Conservation (phyloP, 192 early-diverging fungal species). For the Coemansia sp. region DNA sequence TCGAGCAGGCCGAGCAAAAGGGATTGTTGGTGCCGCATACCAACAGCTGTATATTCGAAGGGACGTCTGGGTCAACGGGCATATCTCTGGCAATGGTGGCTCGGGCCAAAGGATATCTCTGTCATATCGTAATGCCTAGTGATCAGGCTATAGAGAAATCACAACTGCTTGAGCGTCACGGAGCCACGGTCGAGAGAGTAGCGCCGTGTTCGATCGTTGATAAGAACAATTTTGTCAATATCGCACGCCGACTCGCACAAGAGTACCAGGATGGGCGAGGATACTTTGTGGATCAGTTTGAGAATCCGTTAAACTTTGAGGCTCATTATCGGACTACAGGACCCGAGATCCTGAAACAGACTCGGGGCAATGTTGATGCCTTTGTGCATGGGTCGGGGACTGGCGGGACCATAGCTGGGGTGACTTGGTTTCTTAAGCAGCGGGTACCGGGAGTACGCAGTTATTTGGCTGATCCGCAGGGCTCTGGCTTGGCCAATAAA, state of each 20-base stretch:
- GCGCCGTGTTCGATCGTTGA: conserved; percentile 91
- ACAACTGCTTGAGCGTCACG: conserved; percentile 76
- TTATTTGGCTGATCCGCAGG: conserved; percentile 89
- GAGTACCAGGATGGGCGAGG: conserved; percentile 62
- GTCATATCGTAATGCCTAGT: conserved; percentile 97
- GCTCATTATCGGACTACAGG: conserved; percentile 84
- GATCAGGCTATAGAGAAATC: conserved; percentile 93
- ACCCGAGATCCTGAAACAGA: conserved; percentile 76
- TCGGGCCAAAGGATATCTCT: conserved; percentile 85
- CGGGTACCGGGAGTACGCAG: conserved; percentile 62
- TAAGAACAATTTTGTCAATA: conserved; percentile 87
- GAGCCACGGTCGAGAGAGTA: conserved; percentile 90
- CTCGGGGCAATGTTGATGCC: conserved; percentile 71
- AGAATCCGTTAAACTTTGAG: conserved; percentile 83
- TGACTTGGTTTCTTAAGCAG: conserved; percentile 82
- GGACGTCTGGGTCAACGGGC: conserved; percentile 95
- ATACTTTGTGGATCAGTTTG: conserved; percentile 94
- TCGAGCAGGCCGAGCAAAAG: conserved; percentile 72
- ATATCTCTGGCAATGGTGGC: conserved; percentile 93
- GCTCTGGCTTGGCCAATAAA: conserved; percentile 90
- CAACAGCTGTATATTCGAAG: conserved; percentile 86
- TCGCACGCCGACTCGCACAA: conserved; percentile 76
- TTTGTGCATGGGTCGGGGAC: conserved; percentile 92
- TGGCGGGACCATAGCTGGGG: conserved; percentile 91
- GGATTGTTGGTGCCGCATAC: conserved; percentile 74